Percentiles rank a stretch among this genome's conserved stretches.
Evolutionary conservation across 139 green algal genomes (phyloP).

Genomic region (Parachlorella kessleri): DNA sequence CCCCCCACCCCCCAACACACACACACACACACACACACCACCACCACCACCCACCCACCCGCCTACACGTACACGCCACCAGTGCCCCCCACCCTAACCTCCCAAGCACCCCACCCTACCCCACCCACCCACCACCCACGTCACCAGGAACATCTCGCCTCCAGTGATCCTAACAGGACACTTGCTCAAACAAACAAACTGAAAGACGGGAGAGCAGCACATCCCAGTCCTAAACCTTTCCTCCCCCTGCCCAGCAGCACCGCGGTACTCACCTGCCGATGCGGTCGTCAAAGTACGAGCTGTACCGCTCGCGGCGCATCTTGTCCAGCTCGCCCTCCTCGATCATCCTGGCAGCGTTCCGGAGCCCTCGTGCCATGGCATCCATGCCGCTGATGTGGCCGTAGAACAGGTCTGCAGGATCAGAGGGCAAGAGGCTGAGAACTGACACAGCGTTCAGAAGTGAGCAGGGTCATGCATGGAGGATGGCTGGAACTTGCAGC

Average conservation of each 20-base stretch:
- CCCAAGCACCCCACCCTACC: too few relatives aligned
- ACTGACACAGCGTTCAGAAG: too few relatives aligned
- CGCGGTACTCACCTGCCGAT: constrained; percentile 16
- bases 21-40: too few relatives aligned
- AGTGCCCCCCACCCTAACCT: too few relatives aligned
- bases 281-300: constrained; percentile 1
- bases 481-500: too few relatives aligned
- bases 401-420: constrained; percentile 58
- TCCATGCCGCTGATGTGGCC: constrained; percentile 77
- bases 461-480: too few relatives aligned
- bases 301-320: constrained; percentile 28
- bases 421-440: neutral
- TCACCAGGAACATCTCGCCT: too few relatives aligned
- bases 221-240: neutral
- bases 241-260: neutral
- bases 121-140: too few relatives aligned
- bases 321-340: constrained; percentile 39
- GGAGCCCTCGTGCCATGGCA: constrained; percentile 66
- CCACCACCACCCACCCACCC: too few relatives aligned
- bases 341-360: constrained; percentile 55
- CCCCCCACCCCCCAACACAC: neutral
- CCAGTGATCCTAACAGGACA: too few relatives aligned
- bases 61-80: too few relatives aligned
- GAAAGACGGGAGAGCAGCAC: neutral
- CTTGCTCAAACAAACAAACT: too few relatives aligned